A percentile compares a stretch with the other conserved stretches of the same genome.
Conservation (phyloP, 73 alveolate species). For the Diophrys appendiculata region DNA sequence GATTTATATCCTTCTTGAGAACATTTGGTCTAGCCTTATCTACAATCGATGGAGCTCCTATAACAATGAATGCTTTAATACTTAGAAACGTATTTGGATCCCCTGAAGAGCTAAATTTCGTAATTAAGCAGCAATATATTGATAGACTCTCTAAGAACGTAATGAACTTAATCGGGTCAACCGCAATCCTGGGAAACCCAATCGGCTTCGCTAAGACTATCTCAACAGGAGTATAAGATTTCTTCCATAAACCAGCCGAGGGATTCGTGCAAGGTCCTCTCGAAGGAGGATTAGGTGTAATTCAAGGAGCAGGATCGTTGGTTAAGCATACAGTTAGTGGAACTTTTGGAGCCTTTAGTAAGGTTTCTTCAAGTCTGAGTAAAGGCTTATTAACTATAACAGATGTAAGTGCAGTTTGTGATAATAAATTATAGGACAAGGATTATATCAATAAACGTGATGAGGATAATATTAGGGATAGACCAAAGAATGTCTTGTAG, state of each 20-base stretch:
- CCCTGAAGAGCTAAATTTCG: conserved; percentile 44
- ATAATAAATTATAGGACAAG: conserved; percentile 43
- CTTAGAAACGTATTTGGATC: conserved; percentile 72
- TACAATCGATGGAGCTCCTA: conserved; percentile 83
- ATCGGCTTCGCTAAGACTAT: conserved; percentile 82
- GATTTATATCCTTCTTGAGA: conserved; percentile 51
- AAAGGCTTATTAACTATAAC: conserved; percentile 85
- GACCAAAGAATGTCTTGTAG: conserved; percentile 86
- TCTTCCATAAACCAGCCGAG: conserved; percentile 93
- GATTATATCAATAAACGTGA: conserved; percentile 85
- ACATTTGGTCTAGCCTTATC: conserved; percentile 76
- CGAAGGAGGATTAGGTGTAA: conserved; percentile 91
- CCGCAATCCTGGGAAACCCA: conserved; percentile 94
- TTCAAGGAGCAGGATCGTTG: conserved; percentile 90
- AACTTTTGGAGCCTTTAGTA: conserved; percentile 86
- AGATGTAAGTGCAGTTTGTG: conserved; percentile 32
- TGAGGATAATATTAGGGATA: conserved; percentile 70
- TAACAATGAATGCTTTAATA: conserved; percentile 70
- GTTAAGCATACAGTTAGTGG: conserved; percentile 94
- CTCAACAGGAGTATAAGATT: conserved; percentile 96
- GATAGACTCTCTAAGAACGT: conserved; percentile 57
- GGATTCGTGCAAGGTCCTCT: conserved; percentile 90
- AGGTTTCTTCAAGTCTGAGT: conserved; percentile 84
- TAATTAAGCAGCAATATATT: conserved; percentile 66
- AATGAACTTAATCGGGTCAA: conserved; percentile 71